Evolutionary conservation across 1,284 basidiomycete genomes (phyloP).

Genomic region (Cutaneotrichosporon sp.): DNA sequence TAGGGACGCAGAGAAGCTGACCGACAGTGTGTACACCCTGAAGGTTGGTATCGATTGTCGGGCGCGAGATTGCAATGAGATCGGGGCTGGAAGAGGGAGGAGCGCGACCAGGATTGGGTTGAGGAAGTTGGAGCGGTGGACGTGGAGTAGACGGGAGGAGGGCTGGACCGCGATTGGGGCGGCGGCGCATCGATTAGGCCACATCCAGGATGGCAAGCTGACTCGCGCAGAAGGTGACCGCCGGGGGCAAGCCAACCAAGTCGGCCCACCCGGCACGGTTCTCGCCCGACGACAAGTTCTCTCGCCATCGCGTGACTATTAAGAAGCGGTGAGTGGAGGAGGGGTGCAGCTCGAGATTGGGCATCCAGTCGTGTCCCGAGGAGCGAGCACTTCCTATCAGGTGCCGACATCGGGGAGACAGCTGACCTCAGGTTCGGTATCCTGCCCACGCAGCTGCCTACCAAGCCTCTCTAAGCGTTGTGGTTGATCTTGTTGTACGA

Average conservation of each 20-base stretch:
- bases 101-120: too few species aligned
- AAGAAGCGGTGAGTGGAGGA: constrained; percentile 70
- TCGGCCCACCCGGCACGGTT: constrained; percentile 94
- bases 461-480: constrained; percentile 67
- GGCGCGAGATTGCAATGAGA: not conserved
- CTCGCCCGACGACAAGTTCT: constrained; percentile 97
- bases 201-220: too few species aligned
- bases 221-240: constrained; percentile 67
- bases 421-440: constrained; percentile 58
- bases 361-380: too few species aligned
- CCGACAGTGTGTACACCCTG: constrained; percentile 64
- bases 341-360: too few species aligned
- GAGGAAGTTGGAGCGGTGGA: too few species aligned
- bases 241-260: constrained; percentile 75
- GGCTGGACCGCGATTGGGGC: too few species aligned
- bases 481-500: constrained; percentile 15
- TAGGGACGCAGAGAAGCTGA: too few species aligned
- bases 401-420: too few species aligned
- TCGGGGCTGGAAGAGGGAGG: too few species aligned
- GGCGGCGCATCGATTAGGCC: too few species aligned
- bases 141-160: too few species aligned
- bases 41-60: constrained; percentile 59
- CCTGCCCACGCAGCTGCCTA: constrained; percentile 81
- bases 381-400: too few species aligned
- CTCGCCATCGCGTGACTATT: constrained; percentile 87